Base-by-base conservation (phyloP, 2,329 filamentous ascomycete genomes). In the Dichotomopilus funicola region DNA sequence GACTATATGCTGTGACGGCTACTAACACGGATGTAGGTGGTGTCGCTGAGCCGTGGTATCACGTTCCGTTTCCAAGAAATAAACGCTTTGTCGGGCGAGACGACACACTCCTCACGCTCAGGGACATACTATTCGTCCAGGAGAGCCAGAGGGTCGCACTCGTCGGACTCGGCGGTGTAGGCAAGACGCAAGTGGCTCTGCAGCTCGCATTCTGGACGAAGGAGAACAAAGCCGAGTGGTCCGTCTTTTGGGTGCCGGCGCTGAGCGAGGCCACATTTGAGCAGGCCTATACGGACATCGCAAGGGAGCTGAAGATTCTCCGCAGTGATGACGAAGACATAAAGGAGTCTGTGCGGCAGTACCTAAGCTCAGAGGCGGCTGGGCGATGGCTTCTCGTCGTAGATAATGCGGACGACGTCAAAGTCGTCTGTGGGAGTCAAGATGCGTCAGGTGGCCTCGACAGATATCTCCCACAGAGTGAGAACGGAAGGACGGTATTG, bases 281-380 rank as follows among this genome's bases (percentile, higher is more conserved):
- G n/a, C n/a, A n/a, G n/a, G n/a, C n/a, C n/a, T n/a, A n/a, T n/a
- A n/a, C n/a, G n/a, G n/a, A n/a, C n/a, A n/a, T 5, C 55, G 47
- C 47, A 2, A 65, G 66, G 5, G 66, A 75, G 4, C 68, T 64
- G 1, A 64, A 60, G 42, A 62, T 66, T 60, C 63, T 75, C 10
- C 46, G 55, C 47, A 61, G 61, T 6, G 71, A 79, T 51, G 81
- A 82, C 57, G 70, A 72, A 46, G 84, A 88, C 58, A 64, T 83
- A 38, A 78, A 79, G 51, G 80, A 85, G 61, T 76, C 82, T 69
- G 82, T 88, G 62, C 74, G 80, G 10, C 46, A 50, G 4, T 59
- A 68, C 19, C 61, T 73, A 0, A 64, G 57, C 42, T 67, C 63
- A 0, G 59, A 64, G n/a, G 54, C 49, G 3, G 53, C 63, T 0